Percentiles rank a stretch among this genome's conserved stretches.
Evolutionary conservation across 2,329 filamentous ascomycete species (phyloP).

Genomic region (Parafenestella ontariensis): DNA sequence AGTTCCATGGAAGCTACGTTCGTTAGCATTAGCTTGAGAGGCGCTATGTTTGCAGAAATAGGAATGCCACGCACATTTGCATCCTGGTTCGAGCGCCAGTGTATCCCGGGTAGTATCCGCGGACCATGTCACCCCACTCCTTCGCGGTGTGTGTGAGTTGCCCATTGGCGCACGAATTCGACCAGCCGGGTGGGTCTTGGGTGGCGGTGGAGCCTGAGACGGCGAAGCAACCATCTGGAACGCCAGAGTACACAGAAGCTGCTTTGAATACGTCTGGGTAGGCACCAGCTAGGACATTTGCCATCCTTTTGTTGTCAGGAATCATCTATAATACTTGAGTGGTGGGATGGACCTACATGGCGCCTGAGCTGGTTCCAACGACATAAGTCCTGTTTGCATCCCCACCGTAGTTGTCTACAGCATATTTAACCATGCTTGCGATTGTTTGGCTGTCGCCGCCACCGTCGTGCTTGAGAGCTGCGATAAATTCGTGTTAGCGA

Average conservation of each 20-base stretch:
- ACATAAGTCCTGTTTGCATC: conserved; percentile 21
- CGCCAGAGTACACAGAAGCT: conserved; percentile 23
- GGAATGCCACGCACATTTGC: conserved; percentile 16
- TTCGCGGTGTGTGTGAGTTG: conserved; percentile 21
- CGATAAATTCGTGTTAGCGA: neutral
- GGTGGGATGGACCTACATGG: conserved; percentile 14
- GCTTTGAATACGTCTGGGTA: conserved; percentile 31
- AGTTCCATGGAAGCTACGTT: conserved; percentile 23
- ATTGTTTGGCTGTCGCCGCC: conserved; percentile 30
- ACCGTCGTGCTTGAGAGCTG: conserved; percentile 25
- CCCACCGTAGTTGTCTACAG: conserved; percentile 22
- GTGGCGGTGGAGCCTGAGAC: conserved; percentile 8
- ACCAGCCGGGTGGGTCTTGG: conserved; percentile 39
- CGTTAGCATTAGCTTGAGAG: neutral
- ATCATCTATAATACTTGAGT: conserved; percentile 8
- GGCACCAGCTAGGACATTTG: conserved; percentile 25
- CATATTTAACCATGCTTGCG: conserved; percentile 31
- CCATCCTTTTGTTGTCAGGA: neutral
- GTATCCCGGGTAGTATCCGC: conserved; percentile 22
- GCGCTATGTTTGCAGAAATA: neutral
- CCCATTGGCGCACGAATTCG: conserved; percentile 24
- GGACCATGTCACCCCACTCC: conserved; percentile 23
- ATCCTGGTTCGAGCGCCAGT: conserved; percentile 22
- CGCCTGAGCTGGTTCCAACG: conserved; percentile 23
- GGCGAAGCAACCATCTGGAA: conserved; percentile 31